Evolutionary conservation across 768 basidiomycete species (phyloP).

Genomic region (Boletus rufocinnamomeus): DNA sequence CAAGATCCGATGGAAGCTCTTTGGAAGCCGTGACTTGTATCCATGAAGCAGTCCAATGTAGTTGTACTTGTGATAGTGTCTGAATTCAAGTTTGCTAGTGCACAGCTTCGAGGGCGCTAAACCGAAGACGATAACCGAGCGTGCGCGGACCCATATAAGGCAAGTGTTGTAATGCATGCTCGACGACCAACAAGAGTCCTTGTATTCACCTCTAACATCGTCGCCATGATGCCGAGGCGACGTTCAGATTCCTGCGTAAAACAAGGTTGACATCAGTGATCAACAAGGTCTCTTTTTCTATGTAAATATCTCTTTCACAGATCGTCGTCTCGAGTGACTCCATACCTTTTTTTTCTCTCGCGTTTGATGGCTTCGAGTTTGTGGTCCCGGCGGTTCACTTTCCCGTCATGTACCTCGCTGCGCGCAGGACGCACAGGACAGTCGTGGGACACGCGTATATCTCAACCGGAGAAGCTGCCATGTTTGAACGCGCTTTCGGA

Average conservation of each 20-base stretch:
- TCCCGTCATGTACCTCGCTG: constrained; percentile 20
- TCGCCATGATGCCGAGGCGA: constrained; percentile 27
- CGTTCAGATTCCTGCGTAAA: constrained; percentile 13
- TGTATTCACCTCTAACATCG: constrained; percentile 23
- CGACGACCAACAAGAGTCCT: constrained; percentile 20
- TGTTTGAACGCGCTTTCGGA: constrained; percentile 36
- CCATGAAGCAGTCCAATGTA: neutral
- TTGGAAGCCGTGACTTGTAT: neutral
- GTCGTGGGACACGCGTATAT: constrained; percentile 31
- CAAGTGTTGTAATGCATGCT: constrained; percentile 28
- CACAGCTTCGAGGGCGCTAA: neutral
- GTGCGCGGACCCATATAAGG: constrained; percentile 11
- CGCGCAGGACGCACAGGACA: constrained; percentile 15
- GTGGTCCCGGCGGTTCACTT: constrained; percentile 25
- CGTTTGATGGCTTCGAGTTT: constrained; percentile 25
- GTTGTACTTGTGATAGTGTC: constrained; percentile 5
- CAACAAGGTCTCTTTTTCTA: constrained; percentile 20
- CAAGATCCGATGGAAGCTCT: neutral
- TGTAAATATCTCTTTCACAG: constrained; percentile 22
- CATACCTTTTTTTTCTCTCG: constrained; percentile 9
- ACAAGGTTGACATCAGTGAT: constrained; percentile 22
- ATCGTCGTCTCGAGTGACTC: neutral
- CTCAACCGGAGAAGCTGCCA: constrained; percentile 27
- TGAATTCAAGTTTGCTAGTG: neutral
- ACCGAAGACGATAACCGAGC: neutral